phyloP scores from a whole-genome alignment of 805 yeast genomes.

The Metschnikowia borealis region DNA sequence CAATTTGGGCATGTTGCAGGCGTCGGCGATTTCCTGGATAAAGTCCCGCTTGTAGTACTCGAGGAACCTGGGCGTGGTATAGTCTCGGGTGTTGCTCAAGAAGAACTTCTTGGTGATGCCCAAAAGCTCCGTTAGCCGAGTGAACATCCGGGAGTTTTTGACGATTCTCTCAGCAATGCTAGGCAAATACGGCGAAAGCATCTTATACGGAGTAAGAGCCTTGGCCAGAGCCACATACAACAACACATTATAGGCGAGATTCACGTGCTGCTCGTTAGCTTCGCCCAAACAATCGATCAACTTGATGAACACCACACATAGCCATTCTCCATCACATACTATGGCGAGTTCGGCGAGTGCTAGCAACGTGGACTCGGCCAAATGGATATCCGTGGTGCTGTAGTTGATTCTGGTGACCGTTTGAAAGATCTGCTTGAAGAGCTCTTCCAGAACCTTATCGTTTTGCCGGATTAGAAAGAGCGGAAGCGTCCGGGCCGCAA shows the following conservation, averaged over 20 bases:
- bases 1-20: constrained; percentile 41
- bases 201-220: constrained; percentile 67
- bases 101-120: constrained; percentile 61
- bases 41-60: constrained; percentile 61
- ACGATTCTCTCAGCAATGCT: constrained; percentile 63
- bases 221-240: constrained; percentile 53
- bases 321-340: constrained; percentile 60
- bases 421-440: constrained; percentile 42
- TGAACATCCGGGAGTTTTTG: constrained; percentile 53
- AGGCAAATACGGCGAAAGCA: constrained; percentile 76
- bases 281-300: constrained; percentile 66
- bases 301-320: constrained; percentile 61
- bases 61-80: constrained; percentile 73
- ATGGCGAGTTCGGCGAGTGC: constrained; percentile 65
- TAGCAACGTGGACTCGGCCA: constrained; percentile 56
- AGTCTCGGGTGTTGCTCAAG: constrained; percentile 62
- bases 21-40: constrained; percentile 58
- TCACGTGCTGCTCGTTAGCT: constrained; percentile 57
- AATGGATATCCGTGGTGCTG: constrained; percentile 27
- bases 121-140: constrained; percentile 59
- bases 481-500: constrained; percentile 52
- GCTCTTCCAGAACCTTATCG: constrained; percentile 36
- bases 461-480: constrained; percentile 40
- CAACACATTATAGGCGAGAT: constrained; percentile 65
- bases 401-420: constrained; percentile 36